Conservation (phyloP, 441 rosid genomes). For the Hura crepitans region DNA sequence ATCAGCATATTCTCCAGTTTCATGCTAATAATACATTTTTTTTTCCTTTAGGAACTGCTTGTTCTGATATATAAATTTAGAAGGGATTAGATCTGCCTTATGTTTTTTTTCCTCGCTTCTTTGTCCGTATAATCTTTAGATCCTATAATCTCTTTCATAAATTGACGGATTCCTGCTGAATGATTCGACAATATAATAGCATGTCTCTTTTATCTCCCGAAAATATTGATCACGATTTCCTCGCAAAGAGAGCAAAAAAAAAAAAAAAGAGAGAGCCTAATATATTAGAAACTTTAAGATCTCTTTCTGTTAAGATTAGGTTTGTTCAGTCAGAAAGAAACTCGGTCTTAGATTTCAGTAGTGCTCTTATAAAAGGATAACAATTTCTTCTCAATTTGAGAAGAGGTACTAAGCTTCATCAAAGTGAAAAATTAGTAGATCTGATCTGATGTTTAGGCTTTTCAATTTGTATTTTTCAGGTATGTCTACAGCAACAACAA, state of each 20-base stretch:
- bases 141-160: slow-evolving; percentile 24
- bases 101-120: not conserved
- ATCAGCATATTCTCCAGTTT: no score
- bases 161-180: slow-evolving; percentile 30
- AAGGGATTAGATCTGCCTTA: not conserved
- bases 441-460: slow-evolving; percentile 19
- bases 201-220: slow-evolving; percentile 14
- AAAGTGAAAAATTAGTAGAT: not conserved
- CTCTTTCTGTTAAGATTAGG: not conserved
- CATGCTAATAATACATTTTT: not conserved
- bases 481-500: slow-evolving; percentile 31
- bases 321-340: not conserved
- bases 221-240: not conserved
- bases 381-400: no score
- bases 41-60: no score
- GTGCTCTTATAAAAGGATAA: slow-evolving; percentile 15
- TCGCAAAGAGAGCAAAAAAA: not conserved
- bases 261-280: no score
- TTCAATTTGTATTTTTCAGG: slow-evolving; percentile 37
- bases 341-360: not conserved
- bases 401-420: not conserved
- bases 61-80: no score
- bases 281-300: not conserved
- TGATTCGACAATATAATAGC: slow-evolving; percentile 16
- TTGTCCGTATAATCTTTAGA: slow-evolving; percentile 6